These are phyloP conservation scores for Pestalotiopsis sp. DNA, from an alignment of 2,329 filamentous ascomycete species.

Conservation along the genomic window DNA sequence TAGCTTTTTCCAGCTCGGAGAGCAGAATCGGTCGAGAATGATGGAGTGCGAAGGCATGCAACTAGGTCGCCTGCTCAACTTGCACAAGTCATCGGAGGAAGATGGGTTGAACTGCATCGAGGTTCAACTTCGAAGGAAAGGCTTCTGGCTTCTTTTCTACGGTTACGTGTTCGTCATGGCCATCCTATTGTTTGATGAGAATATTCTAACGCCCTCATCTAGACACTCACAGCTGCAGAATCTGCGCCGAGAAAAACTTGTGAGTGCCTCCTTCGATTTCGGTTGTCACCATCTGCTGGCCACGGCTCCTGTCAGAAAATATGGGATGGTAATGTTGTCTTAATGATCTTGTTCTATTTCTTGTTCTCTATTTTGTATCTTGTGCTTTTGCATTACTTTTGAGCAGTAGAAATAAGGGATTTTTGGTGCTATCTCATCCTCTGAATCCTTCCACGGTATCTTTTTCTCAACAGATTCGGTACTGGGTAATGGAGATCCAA, in stretches of 20 bases:
- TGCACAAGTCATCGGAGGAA: background rate
- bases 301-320: too few species aligned
- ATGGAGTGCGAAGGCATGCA: slow-evolving; percentile 4
- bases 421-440: too few species aligned
- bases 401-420: too few species aligned
- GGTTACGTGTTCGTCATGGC: background rate
- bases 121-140: slow-evolving; percentile 4
- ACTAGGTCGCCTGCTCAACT: slow-evolving; percentile 1
- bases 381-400: background rate
- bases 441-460: too few species aligned
- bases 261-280: background rate
- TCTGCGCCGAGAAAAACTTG: slow-evolving; percentile 6
- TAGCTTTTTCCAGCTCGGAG: slow-evolving; percentile 6
- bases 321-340: too few species aligned
- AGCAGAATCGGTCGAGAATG: slow-evolving; percentile 8
- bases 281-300: background rate
- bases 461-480: background rate
- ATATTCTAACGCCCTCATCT: background rate
- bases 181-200: background rate
- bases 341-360: too few species aligned
- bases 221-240: slow-evolving; percentile 10
- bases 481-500: background rate
- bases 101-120: slow-evolving; percentile 7
- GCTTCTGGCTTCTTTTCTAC: slow-evolving; percentile 10
- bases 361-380: too few species aligned